These are phyloP conservation scores for Colletotrichum sansevieriae DNA, from an alignment of 2,329 filamentous ascomycete species.

Conservation along the genomic window DNA sequence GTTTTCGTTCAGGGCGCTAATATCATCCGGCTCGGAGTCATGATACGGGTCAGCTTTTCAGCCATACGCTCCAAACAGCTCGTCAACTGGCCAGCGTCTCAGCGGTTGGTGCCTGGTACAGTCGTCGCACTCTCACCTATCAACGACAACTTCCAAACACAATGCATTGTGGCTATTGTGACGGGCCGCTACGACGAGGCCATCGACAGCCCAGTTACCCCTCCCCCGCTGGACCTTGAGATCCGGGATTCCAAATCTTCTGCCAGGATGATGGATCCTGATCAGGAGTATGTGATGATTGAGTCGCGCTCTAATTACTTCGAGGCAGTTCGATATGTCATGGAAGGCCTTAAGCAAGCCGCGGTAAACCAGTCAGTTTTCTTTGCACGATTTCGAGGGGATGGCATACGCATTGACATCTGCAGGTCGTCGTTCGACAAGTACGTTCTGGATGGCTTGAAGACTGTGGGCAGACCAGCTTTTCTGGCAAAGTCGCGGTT, in stretches of 20 bases:
- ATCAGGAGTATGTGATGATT: constrained; percentile 80
- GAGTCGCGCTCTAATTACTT: constrained; percentile 82
- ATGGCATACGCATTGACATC: background rate
- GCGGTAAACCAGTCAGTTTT: constrained; percentile 63
- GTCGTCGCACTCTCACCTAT: constrained; percentile 66
- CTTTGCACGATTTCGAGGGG: background rate
- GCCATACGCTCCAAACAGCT: constrained; percentile 72
- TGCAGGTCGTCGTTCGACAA: constrained; percentile 71
- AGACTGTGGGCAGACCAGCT: background rate
- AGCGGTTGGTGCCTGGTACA: constrained; percentile 64
- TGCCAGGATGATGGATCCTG: constrained; percentile 73
- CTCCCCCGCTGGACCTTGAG: constrained; percentile 66
- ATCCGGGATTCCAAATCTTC: background rate
- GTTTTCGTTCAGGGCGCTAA: constrained; percentile 22
- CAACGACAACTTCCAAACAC: constrained; percentile 71
- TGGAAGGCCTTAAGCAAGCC: constrained; percentile 78
- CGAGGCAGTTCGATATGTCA: constrained; percentile 79
- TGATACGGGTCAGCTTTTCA: constrained; percentile 79
- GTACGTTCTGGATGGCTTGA: constrained; percentile 67
- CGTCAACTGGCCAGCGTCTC: constrained; percentile 73
- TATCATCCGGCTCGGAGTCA: constrained; percentile 65
- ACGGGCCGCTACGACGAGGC: constrained; percentile 61
- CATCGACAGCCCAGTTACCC: background rate
- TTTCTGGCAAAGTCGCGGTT: background rate
- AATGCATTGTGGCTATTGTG: constrained; percentile 79